phyloP scores from a whole-genome alignment of 768 basidiomycete species.

The Pulveroboletus sp. region DNA sequence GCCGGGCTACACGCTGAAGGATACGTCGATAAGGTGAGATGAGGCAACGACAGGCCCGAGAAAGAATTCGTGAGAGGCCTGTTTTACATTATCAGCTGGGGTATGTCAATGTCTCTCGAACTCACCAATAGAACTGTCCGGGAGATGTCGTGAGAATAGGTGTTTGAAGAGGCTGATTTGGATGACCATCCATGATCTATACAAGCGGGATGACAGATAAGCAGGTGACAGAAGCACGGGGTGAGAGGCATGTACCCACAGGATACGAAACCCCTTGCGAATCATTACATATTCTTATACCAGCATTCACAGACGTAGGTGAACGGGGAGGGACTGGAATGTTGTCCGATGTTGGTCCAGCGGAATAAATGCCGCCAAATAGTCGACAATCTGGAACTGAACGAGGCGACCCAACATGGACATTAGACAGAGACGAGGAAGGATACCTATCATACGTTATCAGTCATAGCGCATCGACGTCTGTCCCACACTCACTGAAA shows the following conservation, averaged over 20 bases:
- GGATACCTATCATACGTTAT: not conserved
- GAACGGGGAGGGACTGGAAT: not conserved
- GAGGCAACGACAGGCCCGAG: too few species aligned
- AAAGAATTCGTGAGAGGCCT: too few species aligned
- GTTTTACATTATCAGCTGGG: too few species aligned
- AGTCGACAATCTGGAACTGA: not conserved
- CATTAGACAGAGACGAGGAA: not conserved
- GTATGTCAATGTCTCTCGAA: too few species aligned
- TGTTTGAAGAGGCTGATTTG: not conserved
- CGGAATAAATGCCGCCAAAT: not conserved
- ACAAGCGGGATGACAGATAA: not conserved
- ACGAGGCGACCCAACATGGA: not conserved
- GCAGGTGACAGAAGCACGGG: not conserved
- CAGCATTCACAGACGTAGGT: too few species aligned
- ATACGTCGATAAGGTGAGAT: too few species aligned
- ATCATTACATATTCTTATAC: too few species aligned
- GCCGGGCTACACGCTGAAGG: too few species aligned
- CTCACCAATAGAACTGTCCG: too few species aligned
- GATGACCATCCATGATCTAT: not conserved
- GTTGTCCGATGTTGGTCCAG: not conserved
- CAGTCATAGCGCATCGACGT: not conserved
- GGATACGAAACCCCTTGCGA: rapidly evolving
- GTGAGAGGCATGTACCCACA: not conserved
- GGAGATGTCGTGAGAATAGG: too few species aligned
- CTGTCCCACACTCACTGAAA: not conserved